These are phyloP conservation scores for Mariannaea elegans DNA, from an alignment of 2,329 filamentous ascomycete genomes.

Conservation along the genomic window DNA sequence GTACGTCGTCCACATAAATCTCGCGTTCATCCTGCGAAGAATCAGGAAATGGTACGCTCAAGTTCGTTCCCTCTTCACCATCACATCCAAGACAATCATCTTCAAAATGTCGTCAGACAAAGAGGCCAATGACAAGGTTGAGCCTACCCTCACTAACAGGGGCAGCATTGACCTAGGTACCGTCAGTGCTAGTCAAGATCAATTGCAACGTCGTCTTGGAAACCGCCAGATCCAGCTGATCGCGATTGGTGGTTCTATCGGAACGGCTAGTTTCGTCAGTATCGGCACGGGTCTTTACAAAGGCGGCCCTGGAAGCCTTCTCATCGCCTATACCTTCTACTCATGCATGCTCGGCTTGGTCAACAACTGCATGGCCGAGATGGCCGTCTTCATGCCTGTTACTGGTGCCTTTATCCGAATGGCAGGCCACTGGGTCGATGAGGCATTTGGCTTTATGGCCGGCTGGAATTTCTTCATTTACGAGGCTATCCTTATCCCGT, in stretches of 20 bases:
- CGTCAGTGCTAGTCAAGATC: constrained; percentile 5
- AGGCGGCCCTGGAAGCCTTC: constrained; percentile 19
- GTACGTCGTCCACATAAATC: not conserved
- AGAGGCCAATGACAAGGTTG: constrained; percentile 19
- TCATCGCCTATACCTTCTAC: constrained; percentile 26
- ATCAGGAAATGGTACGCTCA: not conserved
- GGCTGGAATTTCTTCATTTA: constrained; percentile 29
- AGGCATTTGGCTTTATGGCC: constrained; percentile 28
- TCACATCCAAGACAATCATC: not conserved
- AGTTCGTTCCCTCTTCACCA: not conserved
- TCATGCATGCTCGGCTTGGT: constrained; percentile 21
- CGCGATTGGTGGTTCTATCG: constrained; percentile 27
- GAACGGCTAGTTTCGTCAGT: constrained; percentile 28
- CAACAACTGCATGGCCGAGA: constrained; percentile 27
- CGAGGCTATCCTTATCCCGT: constrained; percentile 23
- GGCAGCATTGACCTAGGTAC: constrained; percentile 18
- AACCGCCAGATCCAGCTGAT: constrained; percentile 29
- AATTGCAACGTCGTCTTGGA: constrained; percentile 22
- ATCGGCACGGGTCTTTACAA: constrained; percentile 25
- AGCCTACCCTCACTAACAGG: constrained; percentile 6
- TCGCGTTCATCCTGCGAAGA: not conserved
- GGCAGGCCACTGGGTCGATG: constrained; percentile 27
- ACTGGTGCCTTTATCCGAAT: constrained; percentile 27
- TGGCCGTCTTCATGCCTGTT: constrained; percentile 25
- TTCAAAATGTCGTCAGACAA: constrained; percentile 16